Conservation (phyloP, 148 eudicot species). For the Persicaria tinctoria region DNA sequence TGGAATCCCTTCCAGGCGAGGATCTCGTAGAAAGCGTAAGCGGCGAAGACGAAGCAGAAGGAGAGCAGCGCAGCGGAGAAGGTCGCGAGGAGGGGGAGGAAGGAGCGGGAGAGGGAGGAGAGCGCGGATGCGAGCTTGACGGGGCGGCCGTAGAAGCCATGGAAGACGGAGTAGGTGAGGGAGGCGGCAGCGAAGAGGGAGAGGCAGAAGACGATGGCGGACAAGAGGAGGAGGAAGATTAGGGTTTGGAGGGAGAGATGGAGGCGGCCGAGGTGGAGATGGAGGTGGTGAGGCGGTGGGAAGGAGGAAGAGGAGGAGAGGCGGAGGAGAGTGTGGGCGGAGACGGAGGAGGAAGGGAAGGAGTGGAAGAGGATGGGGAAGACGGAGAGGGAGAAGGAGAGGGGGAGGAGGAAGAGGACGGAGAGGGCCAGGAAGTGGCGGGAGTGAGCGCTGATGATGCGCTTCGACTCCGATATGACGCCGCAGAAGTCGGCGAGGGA, state of each 20-base stretch:
- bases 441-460: constrained; percentile 38
- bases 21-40: constrained; percentile 13
- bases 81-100: constrained; percentile 18
- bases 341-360: constrained; percentile 19
- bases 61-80: constrained; percentile 15
- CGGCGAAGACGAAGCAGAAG: constrained; percentile 4
- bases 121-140: constrained; percentile 23
- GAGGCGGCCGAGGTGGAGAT: constrained; percentile 40
- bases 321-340: not conserved
- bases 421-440: constrained; percentile 48
- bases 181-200: constrained; percentile 26
- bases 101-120: constrained; percentile 12
- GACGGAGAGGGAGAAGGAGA: constrained; percentile 30
- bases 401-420: constrained; percentile 40
- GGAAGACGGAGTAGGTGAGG: constrained; percentile 24
- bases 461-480: constrained; percentile 33
- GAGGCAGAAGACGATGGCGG: constrained; percentile 21
- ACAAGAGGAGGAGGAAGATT: constrained; percentile 18
- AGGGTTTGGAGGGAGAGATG: constrained; percentile 27
- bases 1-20: constrained; percentile 15
- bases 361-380: constrained; percentile 28
- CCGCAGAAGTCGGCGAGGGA: constrained; percentile 25
- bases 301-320: not conserved
- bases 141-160: constrained; percentile 33
- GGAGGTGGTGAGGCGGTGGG: constrained; percentile 19